Evolutionary conservation across 441 rosid genomes (phyloP).

Genomic region (Aleurites moluccanus): DNA sequence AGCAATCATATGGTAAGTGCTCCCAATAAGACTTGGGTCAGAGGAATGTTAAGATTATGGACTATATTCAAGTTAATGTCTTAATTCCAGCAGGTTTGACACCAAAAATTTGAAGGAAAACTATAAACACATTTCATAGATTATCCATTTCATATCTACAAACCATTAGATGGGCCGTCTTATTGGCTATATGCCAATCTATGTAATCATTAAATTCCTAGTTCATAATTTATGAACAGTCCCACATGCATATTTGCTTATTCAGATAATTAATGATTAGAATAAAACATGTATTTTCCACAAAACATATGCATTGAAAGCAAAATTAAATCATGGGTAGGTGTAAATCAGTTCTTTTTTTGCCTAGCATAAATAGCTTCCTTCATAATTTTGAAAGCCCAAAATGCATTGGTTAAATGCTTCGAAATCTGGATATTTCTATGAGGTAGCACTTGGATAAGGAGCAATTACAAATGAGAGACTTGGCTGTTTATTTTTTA

Average conservation of each 20-base stretch:
- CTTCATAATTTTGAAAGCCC: not conserved
- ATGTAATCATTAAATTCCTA: not conserved
- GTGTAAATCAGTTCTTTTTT: not conserved
- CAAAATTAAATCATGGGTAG: not conserved
- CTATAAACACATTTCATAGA: not conserved
- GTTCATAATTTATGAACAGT: not conserved
- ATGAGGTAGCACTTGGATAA: not conserved
- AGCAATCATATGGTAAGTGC: too few species aligned
- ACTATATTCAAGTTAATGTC: constrained; percentile 5
- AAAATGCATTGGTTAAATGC: not conserved
- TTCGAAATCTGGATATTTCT: not conserved
- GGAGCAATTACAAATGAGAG: not conserved
- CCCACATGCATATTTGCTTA: not conserved
- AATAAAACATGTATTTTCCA: not conserved
- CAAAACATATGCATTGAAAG: not conserved
- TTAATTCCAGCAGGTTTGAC: not conserved
- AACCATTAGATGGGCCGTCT: not conserved
- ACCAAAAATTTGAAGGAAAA: not conserved
- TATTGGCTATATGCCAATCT: not conserved
- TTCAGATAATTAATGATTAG: not conserved
- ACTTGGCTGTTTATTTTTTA: not conserved
- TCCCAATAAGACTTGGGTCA: too few species aligned
- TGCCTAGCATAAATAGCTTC: not conserved
- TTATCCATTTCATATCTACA: not conserved
- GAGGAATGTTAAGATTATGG: not conserved